These are phyloP conservation scores for Euphorbia peplus DNA, from an alignment of 345 rosid genomes.

Conservation along the genomic window DNA sequence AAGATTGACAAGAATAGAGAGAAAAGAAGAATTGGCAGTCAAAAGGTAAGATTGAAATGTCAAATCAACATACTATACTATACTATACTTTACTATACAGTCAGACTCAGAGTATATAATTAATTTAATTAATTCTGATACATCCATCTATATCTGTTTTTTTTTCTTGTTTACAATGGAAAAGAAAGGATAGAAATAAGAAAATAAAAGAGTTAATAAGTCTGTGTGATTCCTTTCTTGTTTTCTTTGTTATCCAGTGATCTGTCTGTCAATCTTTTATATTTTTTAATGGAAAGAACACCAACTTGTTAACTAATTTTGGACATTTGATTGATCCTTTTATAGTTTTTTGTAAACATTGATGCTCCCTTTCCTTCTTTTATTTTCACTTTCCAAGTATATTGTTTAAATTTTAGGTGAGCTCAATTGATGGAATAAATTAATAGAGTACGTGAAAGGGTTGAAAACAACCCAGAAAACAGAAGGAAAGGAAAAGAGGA, in stretches of 20 bases:
- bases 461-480: too few species aligned
- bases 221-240: constrained; percentile 14
- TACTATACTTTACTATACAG: constrained; percentile 14
- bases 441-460: too few species aligned
- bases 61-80: constrained; percentile 24
- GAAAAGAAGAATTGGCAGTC: constrained; percentile 9
- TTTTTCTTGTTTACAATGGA: too few species aligned
- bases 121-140: not conserved
- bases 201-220: too few species aligned
- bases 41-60: constrained; percentile 30
- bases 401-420: too few species aligned
- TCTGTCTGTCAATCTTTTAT: constrained; percentile 16
- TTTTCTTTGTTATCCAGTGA: constrained; percentile 12
- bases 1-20: constrained; percentile 24
- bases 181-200: too few species aligned
- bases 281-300: not conserved
- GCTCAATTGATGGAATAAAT: too few species aligned
- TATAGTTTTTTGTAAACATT: constrained; percentile 7
- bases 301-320: constrained; percentile 8
- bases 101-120: constrained; percentile 14
- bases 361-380: not conserved
- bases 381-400: too few species aligned
- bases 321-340: constrained; percentile 11
- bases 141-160: not conserved
- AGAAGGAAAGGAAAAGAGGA: too few species aligned